Conservation (phyloP, 305 asterid species). For the Vinca major region DNA sequence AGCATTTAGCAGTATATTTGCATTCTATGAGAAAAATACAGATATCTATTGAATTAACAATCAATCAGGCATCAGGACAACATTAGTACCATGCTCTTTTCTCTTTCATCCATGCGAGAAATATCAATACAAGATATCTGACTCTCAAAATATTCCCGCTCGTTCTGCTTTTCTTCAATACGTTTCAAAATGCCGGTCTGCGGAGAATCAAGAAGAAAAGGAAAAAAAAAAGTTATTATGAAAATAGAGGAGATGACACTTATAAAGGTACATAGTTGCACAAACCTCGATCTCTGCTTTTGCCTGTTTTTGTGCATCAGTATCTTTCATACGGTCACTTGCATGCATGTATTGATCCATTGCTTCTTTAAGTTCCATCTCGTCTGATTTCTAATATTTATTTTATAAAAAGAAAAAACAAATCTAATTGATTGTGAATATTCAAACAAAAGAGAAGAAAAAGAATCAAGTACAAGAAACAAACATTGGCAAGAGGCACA, state of each 20-base stretch:
- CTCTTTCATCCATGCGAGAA: constrained; percentile 64
- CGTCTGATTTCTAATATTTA: constrained; percentile 47
- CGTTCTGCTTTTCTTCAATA: constrained; percentile 50
- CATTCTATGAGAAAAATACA: constrained; percentile 20
- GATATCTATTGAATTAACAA: neutral
- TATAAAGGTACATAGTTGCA: neutral
- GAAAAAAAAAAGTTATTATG: neutral
- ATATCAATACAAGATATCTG: constrained; percentile 49
- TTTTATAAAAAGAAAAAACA: neutral
- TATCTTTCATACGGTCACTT: constrained; percentile 46
- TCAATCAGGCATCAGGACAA: constrained; percentile 1
- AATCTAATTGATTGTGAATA: neutral
- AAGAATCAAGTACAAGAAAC: neutral
- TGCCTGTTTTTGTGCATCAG: constrained; percentile 58
- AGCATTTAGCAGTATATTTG: constrained; percentile 14
- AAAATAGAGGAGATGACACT: constrained; percentile 15
- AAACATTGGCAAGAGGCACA: neutral
- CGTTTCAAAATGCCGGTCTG: constrained; percentile 49
- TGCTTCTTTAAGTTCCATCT: constrained; percentile 38
- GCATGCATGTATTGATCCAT: constrained; percentile 47
- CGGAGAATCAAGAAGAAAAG: constrained; percentile 18
- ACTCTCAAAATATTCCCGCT: constrained; percentile 52
- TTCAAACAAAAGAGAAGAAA: neutral
- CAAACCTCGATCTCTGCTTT: constrained; percentile 58
- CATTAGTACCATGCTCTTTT: constrained; percentile 46